A percentile compares a stretch with the other conserved stretches of the same genome.
Evolutionary conservation across 495 filamentous ascomycete species (phyloP).

Genomic region (Hyphodiscus hymeniophilus): DNA sequence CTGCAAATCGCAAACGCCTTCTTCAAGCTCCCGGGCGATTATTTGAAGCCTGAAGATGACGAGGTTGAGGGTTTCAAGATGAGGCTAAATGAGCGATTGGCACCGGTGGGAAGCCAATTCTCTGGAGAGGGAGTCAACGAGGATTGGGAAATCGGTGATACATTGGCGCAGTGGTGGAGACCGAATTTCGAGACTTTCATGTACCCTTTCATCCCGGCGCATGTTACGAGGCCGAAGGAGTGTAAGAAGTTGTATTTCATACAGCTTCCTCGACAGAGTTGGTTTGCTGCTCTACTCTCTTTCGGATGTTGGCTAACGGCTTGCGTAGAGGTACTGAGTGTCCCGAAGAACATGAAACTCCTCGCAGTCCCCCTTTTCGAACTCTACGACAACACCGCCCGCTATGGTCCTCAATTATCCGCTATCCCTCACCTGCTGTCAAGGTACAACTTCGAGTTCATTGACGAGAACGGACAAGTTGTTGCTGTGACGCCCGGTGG

Average conservation of each 20-base stretch:
- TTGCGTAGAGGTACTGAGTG: conserved; percentile 76
- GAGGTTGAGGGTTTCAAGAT: conserved; percentile 91
- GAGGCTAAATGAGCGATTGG: conserved; percentile 84
- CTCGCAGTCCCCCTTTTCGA: conserved; percentile 95
- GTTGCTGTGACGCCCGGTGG: conserved; percentile 78
- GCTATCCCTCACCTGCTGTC: conserved; percentile 92
- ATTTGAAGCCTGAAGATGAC: conserved; percentile 80
- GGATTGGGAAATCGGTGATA: conserved; percentile 91
- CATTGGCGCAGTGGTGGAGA: conserved; percentile 95
- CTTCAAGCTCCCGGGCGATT: conserved; percentile 97
- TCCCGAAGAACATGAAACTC: conserved; percentile 99
- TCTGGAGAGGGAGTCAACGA: conserved; percentile 77
- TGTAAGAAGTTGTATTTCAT: conserved; percentile 99
- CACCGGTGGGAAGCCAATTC: conserved; percentile 81
- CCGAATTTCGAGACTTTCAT: conserved; percentile 99
- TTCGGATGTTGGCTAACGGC: background rate
- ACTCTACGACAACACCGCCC: conserved; percentile 90
- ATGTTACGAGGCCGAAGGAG: conserved; percentile 94
- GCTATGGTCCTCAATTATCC: conserved; percentile 92
- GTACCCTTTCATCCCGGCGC: conserved; percentile 95
- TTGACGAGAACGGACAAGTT: conserved; percentile 89
- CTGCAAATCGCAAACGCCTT: conserved; percentile 98
- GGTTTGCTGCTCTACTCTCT: conserved; percentile 17
- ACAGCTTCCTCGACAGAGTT: conserved; percentile 85
- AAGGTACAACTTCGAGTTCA: conserved; percentile 94